Base-by-base conservation (phyloP, 148 eudicot genomes). In the Vaccinium darrowii region DNA sequence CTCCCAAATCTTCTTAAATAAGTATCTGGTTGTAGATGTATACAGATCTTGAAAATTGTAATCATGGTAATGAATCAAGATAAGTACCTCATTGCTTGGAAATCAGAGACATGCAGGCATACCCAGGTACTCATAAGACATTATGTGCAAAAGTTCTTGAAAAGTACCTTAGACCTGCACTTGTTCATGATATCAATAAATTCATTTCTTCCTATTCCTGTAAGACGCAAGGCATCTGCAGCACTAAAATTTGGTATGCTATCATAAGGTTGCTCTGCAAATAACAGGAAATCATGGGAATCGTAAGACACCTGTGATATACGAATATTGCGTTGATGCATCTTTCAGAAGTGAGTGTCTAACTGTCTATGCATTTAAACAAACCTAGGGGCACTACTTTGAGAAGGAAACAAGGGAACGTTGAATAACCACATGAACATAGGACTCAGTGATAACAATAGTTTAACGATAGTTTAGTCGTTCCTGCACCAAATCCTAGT, bases 141-240 rank as follows among this genome's bases (percentile, higher is more conserved):
- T 60, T 60, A 60, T 8, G 23, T 73, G 76, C 56, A 81, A 49
- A n/a, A 52, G 27, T 81, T 67, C 12, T 71, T 62, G 86, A 33
- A 82, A 69, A 82, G 63, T 92, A 97, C 99, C 99, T 97, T 97
- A 84, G 99, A 97, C 88, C 95, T 97, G 88, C 99, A 97, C 89
- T 94, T 97, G 86, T 97, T 97, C 99, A 97, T 97, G 87, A 97
- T 97, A 89, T 97, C 99, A 84, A 97, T 95, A 88, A 97, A 97
- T 86, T 97, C 99, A 89, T 97, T 97, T 91, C 99, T 94, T 85
- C 98, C 99, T 25, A 97, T 87, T 78, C 99, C 98, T 30, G 98
- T 93, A 75, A 97, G 91, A 82, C 99, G 91, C 88, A 97, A 89
- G 78, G 98, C 98, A 92, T 97, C 99, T 78, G 99, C 98, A 19